Base-by-base conservation (phyloP, 257 asterid species). In the Linderniella brevidens region DNA sequence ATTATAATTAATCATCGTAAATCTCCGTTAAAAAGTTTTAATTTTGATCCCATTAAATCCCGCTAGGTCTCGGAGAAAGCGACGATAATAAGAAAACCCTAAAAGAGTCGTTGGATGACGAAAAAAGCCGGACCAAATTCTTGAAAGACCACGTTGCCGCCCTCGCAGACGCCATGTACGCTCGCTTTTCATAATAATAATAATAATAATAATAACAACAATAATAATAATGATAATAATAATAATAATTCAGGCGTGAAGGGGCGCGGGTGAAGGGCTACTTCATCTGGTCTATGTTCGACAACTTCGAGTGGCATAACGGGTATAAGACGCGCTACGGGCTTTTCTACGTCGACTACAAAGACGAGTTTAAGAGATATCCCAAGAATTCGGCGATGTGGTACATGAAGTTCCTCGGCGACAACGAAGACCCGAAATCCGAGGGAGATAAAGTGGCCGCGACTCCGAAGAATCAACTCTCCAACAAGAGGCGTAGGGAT, bases 251-350 rank as follows among this genome's bases (percentile, higher is more conserved):
- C 4, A 5, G 8, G 49, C 13, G 40, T 13, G 39, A 25, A 17
- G 14, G 1, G 9, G 17, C 39, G 39, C 14, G 60, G 4, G 41
- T 63, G 0, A 68, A 48, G 53, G 74, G 74, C 1, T 68, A 58
- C 37, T 63, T 63, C 35, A 49, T 46, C 1, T 68, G 70, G 67
- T 19, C 74, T 8, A 58, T 46, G 44, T 19, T 59, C 11, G 74
- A 68, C 53, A 52, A 49, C 8, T 71, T 60, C 38, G 74, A 71
- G 37, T 66, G 74, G 71, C 9, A 8, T 9, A 62, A 65, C 39
- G 77, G 73, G 17, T 66, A 58, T 50, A 53, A 58, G 1, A 37
- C 52, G 42, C 53, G 68, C 46, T 70, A 62, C 56, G 73, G 73
- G 1, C 50, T 70, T 35, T 18, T 61, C 41, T 70, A 57, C 40